Percentiles rank a stretch among this genome's conserved stretches.
Conservation (phyloP, 2,329 filamentous ascomycete species). For the Rhytidhysteron rufulum region DNA sequence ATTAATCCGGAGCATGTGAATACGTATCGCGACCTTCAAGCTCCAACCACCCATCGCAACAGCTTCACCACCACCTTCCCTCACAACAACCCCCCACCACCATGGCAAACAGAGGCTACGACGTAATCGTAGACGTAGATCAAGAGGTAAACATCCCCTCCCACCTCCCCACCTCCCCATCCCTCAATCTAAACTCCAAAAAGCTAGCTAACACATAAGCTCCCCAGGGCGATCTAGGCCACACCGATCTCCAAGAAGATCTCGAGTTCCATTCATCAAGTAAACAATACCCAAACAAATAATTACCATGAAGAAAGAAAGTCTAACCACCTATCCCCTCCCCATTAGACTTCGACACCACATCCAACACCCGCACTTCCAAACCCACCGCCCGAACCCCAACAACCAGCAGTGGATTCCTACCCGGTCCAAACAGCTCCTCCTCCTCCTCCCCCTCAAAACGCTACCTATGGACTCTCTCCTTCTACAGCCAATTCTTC, state of each 20-base stretch:
- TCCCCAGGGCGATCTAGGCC: conserved; percentile 84
- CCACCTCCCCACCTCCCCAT: not conserved
- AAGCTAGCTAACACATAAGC: conserved; percentile 18
- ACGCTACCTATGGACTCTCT: conserved; percentile 85
- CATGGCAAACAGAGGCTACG: conserved; percentile 86
- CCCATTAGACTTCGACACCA: conserved; percentile 62
- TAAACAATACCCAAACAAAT: conserved; percentile 38
- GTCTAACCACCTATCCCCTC: conserved; percentile 3
- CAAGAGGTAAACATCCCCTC: conserved; percentile 65
- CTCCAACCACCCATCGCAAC: not conserved
- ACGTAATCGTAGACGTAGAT: conserved; percentile 96
- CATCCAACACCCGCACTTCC: conserved; percentile 47
- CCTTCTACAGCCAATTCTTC: conserved; percentile 97
- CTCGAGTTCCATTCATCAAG: conserved; percentile 96
- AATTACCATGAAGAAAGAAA: no score
- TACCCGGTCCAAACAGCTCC: conserved; percentile 25
- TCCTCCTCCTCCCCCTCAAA: conserved; percentile 49
- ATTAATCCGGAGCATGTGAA: not conserved
- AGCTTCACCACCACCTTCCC: not conserved
- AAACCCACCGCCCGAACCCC: conserved; percentile 45
- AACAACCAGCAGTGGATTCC: conserved; percentile 31
- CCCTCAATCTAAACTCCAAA: not conserved
- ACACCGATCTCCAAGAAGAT: conserved; percentile 97
- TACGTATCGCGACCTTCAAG: not conserved
- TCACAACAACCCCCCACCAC: not conserved